phyloP scores from a whole-genome alignment of 129 eudicot genomes.

The Solidago caesia region DNA sequence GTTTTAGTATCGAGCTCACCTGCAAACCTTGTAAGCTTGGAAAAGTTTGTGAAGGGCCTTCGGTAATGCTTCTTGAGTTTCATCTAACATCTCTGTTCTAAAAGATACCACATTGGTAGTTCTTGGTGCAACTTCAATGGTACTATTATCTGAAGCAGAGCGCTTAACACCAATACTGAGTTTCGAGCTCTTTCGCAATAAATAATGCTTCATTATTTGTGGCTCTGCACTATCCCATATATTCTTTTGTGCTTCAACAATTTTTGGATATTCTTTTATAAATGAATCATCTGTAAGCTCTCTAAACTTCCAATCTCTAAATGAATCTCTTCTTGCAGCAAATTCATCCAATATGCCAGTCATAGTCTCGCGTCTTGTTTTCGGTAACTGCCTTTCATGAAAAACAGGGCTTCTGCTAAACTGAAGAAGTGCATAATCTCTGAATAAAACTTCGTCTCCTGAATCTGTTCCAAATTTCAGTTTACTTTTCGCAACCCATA shows the following conservation, averaged over 20 bases:
- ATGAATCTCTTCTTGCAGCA: conserved; percentile 53
- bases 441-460: conserved; percentile 44
- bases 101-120: conserved; percentile 30
- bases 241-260: conserved; percentile 53
- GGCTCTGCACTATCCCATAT: conserved; percentile 50
- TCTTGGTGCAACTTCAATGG: conserved; percentile 32
- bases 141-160: conserved; percentile 23
- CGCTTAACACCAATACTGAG: conserved; percentile 27
- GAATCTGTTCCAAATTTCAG: conserved; percentile 34
- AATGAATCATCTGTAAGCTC: conserved; percentile 56
- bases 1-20: conserved; percentile 37
- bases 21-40: conserved; percentile 64
- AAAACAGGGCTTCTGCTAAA: conserved; percentile 57
- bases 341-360: conserved; percentile 45
- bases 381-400: conserved; percentile 38
- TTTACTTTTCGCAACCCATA: conserved; percentile 75
- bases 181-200: conserved; percentile 29
- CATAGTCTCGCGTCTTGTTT: conserved; percentile 24
- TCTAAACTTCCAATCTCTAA: conserved; percentile 76
- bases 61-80: conserved; percentile 57
- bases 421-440: conserved; percentile 51
- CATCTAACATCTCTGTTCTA: conserved; percentile 45
- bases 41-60: conserved; percentile 67
- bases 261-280: conserved; percentile 48
- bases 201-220: conserved; percentile 2